Evolutionary conservation across 331 rosid species (phyloP), one percentile per base, ranked within the genome.

Genomic region (Acacia pycnantha): DNA sequence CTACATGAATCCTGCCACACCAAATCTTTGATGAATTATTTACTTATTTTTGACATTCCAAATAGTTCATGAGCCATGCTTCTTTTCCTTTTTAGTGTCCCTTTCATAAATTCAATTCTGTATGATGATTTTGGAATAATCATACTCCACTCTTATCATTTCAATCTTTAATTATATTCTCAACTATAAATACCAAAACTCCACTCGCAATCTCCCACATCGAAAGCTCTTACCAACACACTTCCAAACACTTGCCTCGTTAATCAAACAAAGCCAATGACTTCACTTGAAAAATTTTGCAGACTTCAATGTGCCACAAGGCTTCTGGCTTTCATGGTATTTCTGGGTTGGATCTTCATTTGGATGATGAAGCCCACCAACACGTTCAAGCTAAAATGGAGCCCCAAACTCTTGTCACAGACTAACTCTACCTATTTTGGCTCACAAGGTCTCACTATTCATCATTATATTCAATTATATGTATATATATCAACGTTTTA

Each of bases 321-420:
- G 87, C 41, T 87, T 18, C 21, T 88, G 22, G 53, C 82, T 65
- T 16, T 84, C 65, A 15, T 83, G 64, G 51, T 87, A 78, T 83
- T 87, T 68, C 14, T 84, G 81, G 92, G 91, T 26, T 78, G 65
- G 74, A 29, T 84, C 77, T 8, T 87, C 21, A 47, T 90, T 48
- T 90, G 90, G 89, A 78, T 88, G 47, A 81, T 92, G 85, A 53
- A 69, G 56, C 94, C 97, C 18, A 88, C 91, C 67, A 68, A 73
- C 37, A 84, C 87, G 26, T 92, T 73, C n/a, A 15, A 24, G 33
- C 70, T 44, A 44, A 62, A 8, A n/a, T 92, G 92, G 97, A 19
- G 1, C 69, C 84, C 83, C 5, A 40, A 64, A 2, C 68, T 90
- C 73, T 33, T 2, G 79, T 73, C 79, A 74, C 70, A 86, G 68